Conservation (phyloP, 2,329 filamentous ascomycete genomes). For the Penicillium thymicola region DNA sequence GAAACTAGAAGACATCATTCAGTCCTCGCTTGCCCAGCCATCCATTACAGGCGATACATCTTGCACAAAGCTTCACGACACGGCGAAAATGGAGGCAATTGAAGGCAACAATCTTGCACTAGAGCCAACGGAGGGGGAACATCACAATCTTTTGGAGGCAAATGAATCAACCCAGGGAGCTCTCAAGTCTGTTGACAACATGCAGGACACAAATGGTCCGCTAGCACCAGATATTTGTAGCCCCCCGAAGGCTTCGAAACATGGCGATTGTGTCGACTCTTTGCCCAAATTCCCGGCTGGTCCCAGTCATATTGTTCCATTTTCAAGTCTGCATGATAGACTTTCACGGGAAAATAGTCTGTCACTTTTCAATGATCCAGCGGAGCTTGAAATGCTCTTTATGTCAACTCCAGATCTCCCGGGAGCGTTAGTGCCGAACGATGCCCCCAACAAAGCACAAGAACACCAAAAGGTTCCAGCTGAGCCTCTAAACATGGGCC, state of each 20-base stretch:
- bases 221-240: not conserved
- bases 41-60: not conserved
- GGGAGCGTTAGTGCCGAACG: not conserved
- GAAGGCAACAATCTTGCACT: not conserved
- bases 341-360: slow-evolving; percentile 14
- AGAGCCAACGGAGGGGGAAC: not conserved
- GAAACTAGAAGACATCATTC: slow-evolving; percentile 19
- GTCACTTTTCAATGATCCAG: slow-evolving; percentile 20
- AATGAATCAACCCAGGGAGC: not conserved
- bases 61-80: not conserved
- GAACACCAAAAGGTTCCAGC: not conserved
- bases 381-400: slow-evolving; percentile 31
- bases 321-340: slow-evolving; percentile 29
- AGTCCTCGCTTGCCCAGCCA: not conserved
- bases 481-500: not conserved
- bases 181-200: not conserved
- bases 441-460: not conserved
- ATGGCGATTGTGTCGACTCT: not conserved
- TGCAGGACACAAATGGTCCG: not conserved
- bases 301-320: slow-evolving; percentile 30
- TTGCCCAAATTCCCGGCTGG: slow-evolving; percentile 4
- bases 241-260: not conserved
- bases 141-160: not conserved
- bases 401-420: slow-evolving; percentile 14
- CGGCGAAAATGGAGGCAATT: not conserved